phyloP scores from a whole-genome alignment of 306 rosid species.

The Dryas octopetala region DNA sequence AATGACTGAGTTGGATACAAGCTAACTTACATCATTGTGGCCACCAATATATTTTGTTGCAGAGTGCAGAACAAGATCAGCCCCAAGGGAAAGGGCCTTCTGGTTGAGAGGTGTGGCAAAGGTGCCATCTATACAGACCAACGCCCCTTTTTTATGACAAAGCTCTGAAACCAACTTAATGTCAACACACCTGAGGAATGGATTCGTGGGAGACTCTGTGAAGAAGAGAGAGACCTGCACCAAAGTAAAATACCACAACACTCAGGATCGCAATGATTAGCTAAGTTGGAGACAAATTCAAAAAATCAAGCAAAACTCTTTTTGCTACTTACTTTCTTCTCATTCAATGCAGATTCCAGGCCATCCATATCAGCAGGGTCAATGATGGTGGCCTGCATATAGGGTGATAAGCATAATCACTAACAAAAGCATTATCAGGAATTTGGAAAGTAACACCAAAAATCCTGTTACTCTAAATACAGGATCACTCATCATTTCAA shows the following conservation, averaged over 20 bases:
- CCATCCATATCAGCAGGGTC: conserved; percentile 82
- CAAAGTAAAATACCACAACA: conserved; percentile 17
- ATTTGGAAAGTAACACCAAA: conserved; percentile 4
- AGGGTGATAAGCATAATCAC: conserved; percentile 20
- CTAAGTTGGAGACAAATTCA: conserved; percentile 9
- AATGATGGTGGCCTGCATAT: conserved; percentile 67
- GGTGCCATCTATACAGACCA: conserved; percentile 94
- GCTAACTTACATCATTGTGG: conserved; percentile 80
- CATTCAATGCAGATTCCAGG: conserved; percentile 69
- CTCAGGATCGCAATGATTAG: neutral
- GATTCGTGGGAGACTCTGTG: conserved; percentile 98
- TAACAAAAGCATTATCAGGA: neutral
- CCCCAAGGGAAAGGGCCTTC: conserved; percentile 88
- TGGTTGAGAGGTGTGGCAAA: conserved; percentile 96
- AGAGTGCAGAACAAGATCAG: conserved; percentile 87
- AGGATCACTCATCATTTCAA: neutral
- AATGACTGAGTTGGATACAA: conserved; percentile 7
- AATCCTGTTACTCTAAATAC: neutral
- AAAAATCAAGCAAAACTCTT: neutral
- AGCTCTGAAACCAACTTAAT: conserved; percentile 87
- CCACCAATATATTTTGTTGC: conserved; percentile 88
- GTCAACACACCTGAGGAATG: conserved; percentile 92
- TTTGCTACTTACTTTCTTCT: conserved; percentile 64
- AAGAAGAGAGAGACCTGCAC: conserved; percentile 89
- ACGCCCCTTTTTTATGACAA: conserved; percentile 75